Evolutionary conservation across 768 basidiomycete species (phyloP).

Genomic region (Myochromella boudieri): DNA sequence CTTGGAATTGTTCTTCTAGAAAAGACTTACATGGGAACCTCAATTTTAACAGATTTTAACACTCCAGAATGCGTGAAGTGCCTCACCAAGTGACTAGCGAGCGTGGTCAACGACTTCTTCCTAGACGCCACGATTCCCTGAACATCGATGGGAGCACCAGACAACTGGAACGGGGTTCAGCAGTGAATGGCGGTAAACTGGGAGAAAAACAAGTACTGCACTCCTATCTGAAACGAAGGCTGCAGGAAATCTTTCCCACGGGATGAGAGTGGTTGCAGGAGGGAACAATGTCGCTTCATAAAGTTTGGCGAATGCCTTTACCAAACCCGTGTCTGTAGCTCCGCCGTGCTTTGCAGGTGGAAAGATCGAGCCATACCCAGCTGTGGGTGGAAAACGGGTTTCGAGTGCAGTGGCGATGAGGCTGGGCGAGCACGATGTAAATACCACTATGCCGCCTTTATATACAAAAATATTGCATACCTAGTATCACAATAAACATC

Average conservation of each 20-base stretch:
- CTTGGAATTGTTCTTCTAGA: constrained; percentile 44
- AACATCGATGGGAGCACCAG: constrained; percentile 36
- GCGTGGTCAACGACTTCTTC: constrained; percentile 28
- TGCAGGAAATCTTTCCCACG: constrained; percentile 47
- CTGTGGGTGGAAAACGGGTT: constrained; percentile 50
- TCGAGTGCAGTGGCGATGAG: constrained; percentile 53
- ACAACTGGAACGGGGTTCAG: constrained; percentile 12
- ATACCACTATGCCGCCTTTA: not conserved
- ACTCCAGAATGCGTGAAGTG: no score
- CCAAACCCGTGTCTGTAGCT: constrained; percentile 42
- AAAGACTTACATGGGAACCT: constrained; percentile 21
- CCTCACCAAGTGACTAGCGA: constrained; percentile 50
- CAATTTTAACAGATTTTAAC: not conserved
- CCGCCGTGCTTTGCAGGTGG: constrained; percentile 42
- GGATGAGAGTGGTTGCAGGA: constrained; percentile 37
- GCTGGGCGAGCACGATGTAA: constrained; percentile 18
- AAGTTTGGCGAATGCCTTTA: constrained; percentile 46
- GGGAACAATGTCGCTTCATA: constrained; percentile 49
- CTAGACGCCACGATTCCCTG: constrained; percentile 15
- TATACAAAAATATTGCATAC: no score
- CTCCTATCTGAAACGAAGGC: constrained; percentile 50
- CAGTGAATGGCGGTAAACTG: no score
- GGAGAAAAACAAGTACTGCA: constrained; percentile 30
- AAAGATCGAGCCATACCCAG: constrained; percentile 48
- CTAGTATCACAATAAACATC: constrained; percentile 62